Conservation (phyloP, 176 grass and related monocot species). For the Avena atlantica region DNA sequence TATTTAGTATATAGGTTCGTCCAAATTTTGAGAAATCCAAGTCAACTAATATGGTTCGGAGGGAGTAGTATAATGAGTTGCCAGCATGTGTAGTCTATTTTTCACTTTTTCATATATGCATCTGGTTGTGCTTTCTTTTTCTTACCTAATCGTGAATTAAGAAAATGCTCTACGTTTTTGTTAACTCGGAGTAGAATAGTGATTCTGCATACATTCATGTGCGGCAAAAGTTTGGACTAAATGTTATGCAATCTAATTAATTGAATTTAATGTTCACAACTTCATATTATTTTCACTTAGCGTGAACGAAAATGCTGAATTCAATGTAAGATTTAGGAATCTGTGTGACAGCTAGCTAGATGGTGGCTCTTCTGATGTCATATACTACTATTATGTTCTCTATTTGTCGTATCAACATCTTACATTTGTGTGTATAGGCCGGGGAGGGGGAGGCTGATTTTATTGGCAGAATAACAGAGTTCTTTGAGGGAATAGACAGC, state of each 20-base stretch:
- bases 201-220: background rate
- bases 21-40: no score
- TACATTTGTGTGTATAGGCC: slow-evolving; percentile 45
- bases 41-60: no score
- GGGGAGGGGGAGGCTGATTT: slow-evolving; percentile 57
- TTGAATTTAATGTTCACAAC: no score
- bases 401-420: background rate
- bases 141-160: background rate
- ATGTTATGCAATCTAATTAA: no score
- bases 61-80: no score
- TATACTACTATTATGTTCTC: no score
- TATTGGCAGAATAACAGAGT: slow-evolving; percentile 72
- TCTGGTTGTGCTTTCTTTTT: background rate
- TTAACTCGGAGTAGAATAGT: background rate
- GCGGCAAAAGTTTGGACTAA: background rate
- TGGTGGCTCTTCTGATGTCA: no score
- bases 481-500: slow-evolving; percentile 57
- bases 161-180: background rate
- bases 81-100: background rate
- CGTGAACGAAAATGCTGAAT: no score
- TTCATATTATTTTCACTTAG: no score
- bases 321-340: no score
- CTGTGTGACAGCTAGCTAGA: no score
- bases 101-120: background rate
- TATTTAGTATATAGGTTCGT: no score